phyloP scores from a whole-genome alignment of 108 stramenopile species.

The Nitzschia sp. region DNA sequence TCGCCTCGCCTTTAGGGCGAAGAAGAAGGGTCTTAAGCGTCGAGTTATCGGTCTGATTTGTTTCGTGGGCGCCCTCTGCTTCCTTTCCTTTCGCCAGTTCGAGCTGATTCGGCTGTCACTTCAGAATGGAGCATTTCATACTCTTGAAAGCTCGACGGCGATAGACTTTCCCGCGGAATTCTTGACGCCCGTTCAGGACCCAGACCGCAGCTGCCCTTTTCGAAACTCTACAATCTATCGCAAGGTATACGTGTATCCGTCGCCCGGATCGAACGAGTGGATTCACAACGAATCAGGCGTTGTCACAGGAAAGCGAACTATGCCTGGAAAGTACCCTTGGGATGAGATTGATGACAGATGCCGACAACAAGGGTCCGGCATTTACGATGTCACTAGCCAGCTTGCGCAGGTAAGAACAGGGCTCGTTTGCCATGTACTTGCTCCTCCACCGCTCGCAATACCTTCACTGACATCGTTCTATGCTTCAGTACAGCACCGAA shows the following conservation, averaged over 20 bases:
- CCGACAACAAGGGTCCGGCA: conserved; percentile 9
- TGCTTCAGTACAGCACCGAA: conserved; percentile 40
- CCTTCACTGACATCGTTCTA: not conserved
- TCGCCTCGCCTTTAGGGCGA: too few species aligned
- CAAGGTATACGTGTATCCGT: conserved; percentile 43
- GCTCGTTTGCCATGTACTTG: not conserved
- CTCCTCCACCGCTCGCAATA: not conserved
- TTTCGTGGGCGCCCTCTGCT: too few species aligned
- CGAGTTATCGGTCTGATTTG: too few species aligned
- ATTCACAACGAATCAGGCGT: conserved; percentile 27
- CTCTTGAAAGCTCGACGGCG: too few species aligned
- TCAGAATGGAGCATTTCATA: too few species aligned
- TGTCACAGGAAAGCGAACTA: not conserved
- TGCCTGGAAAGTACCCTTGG: conserved; percentile 24
- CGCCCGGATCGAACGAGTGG: conserved; percentile 26
- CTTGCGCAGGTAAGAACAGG: conserved; percentile 10
- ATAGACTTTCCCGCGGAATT: too few species aligned
- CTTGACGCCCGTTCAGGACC: not conserved
- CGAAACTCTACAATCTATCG: conserved; percentile 33
- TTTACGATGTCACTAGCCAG: conserved; percentile 29
- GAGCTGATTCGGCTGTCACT: too few species aligned
- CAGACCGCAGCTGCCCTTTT: conserved; percentile 29
- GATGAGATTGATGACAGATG: conserved; percentile 8
- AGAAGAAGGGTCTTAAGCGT: too few species aligned
- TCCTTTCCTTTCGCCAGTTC: too few species aligned